Evolutionary conservation across 768 basidiomycete species (phyloP), one percentile per base, ranked within the genome.

Genomic region (Lactarius pseudohatsudake): DNA sequence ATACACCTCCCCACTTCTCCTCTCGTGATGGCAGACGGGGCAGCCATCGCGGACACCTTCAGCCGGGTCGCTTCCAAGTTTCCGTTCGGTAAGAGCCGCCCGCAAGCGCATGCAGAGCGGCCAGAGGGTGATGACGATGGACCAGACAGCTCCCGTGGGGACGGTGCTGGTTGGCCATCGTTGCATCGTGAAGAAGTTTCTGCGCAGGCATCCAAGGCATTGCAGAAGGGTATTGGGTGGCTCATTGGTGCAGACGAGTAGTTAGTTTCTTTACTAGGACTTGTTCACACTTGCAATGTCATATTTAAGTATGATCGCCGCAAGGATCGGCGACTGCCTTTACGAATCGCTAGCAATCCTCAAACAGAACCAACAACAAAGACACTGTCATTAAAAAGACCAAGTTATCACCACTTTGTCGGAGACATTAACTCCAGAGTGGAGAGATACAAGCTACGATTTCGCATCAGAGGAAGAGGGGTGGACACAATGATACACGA

Each of bases 221-320:
- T 98, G 50, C 91, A 92, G 43, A 89, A 90, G 72, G 96, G 96
- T 9, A 92, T 98, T 61, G 96, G 96, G 34, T 98, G 96, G 96
- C 81, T 98, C 34, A 87, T 98, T 64, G 96, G 96, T 50, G 91
- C 87, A 15, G 94, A 95, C 67, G 89, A 87, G 26, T 67, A 50
- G 63, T 30, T 59, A 18, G 9, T 40, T 40, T 40, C 5, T 40
- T 40, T 40, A 15, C 22, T 45, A 28, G 54, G 60, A 20, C n/a
- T 30, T 36, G 41, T 41, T 30, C 63, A 47, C 64, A 65, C 54
- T 73, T 54, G 7, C n/a, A 20, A 72, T 65, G 63, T 43, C 70
- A 72, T 61, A 53, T 68, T 26, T 57, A 30, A 32, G 16, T 20
- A 55, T 56, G 34, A 34, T 34, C 34, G 34, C 34, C 9, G 34